These are phyloP conservation scores for Fragaria vesca DNA, from an alignment of 306 rosid species.

Conservation along the genomic window DNA sequence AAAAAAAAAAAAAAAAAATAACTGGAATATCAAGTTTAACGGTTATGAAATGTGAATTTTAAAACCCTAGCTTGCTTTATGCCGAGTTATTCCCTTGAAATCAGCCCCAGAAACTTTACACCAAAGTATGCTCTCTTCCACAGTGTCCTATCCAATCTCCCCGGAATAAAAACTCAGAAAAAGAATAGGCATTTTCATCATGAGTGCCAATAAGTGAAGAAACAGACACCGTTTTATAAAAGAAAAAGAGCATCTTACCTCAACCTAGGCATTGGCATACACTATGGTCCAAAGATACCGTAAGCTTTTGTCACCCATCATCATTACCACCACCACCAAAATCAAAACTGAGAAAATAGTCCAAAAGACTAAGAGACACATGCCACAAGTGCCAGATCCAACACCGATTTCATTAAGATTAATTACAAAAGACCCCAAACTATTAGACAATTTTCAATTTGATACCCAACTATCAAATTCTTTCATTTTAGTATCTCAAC, in stretches of 20 bases:
- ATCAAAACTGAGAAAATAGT: constrained; percentile 11
- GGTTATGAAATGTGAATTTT: no score
- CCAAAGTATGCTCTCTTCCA: background rate
- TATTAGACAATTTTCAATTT: no score
- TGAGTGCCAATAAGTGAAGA: background rate
- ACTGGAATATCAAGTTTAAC: no score
- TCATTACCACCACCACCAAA: constrained; percentile 13
- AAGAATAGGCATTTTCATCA: background rate
- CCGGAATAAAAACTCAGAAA: constrained; percentile 2
- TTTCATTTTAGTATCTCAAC: no score
- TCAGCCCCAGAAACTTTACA: background rate
- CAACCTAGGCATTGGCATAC: background rate
- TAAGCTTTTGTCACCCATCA: background rate
- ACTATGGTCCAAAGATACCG: background rate
- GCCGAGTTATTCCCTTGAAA: constrained; percentile 7
- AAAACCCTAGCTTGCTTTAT: background rate
- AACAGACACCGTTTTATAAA: background rate
- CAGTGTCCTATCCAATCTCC: background rate
- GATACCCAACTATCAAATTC: no score
- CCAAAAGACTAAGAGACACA: constrained; percentile 33
- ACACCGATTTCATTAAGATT: background rate
- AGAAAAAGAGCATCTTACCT: constrained; percentile 3
- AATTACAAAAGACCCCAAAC: no score
- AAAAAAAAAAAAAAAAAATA: no score
- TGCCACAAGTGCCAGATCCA: constrained; percentile 13